Evolutionary conservation across 1,284 basidiomycete species (phyloP).

Genomic region (Phenoliferia sp.): DNA sequence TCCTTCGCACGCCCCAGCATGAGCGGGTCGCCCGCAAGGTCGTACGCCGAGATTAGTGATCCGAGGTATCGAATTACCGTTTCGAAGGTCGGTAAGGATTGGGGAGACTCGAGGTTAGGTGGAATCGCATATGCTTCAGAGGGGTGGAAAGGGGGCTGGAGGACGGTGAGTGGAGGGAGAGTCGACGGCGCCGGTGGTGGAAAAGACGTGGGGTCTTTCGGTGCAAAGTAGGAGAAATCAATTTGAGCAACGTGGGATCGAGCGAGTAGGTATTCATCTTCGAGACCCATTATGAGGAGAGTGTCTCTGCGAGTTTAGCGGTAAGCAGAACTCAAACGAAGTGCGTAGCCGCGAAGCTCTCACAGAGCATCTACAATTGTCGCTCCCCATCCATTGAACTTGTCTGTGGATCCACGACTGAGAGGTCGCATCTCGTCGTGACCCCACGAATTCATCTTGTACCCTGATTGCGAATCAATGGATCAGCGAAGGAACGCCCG

Average conservation of each 20-base stretch:
- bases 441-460: conserved; percentile 49
- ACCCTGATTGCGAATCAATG: neutral
- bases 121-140: neutral
- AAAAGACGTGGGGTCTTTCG: neutral
- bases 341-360: neutral
- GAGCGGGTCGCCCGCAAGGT: conserved; percentile 62
- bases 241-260: conserved; percentile 62
- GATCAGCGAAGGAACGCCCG: neutral
- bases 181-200: conserved; percentile 8
- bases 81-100: conserved; percentile 64
- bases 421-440: conserved; percentile 56
- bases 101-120: neutral
- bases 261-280: conserved; percentile 70
- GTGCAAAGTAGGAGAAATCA: conserved; percentile 52
- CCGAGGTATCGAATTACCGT: conserved; percentile 86
- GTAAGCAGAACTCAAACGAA: neutral
- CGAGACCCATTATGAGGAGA: conserved; percentile 75
- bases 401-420: conserved; percentile 36
- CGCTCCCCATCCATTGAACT: conserved; percentile 58
- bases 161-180: neutral
- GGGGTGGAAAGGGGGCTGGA: neutral
- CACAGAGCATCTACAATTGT: conserved; percentile 44
- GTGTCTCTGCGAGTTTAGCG: conserved; percentile 54
- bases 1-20: conserved; percentile 60
- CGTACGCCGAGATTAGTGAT: conserved; percentile 73